Percentiles rank a stretch among this genome's conserved stretches.
Conservation (phyloP, 306 rosid genomes). For the Acmispon strigosus region DNA sequence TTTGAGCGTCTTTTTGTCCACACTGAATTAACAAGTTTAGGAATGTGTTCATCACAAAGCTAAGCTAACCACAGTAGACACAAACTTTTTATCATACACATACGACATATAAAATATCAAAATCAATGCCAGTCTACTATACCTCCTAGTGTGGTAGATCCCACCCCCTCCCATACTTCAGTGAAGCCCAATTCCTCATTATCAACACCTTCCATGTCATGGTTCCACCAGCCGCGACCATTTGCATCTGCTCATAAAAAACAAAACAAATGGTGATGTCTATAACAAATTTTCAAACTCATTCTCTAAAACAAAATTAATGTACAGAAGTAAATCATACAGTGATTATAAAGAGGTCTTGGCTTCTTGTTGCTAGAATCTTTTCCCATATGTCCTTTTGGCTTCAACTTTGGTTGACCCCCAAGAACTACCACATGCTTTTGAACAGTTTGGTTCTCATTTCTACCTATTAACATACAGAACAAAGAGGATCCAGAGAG, state of each 20-base stretch:
- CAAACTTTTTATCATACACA: not conserved
- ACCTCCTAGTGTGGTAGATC: conserved; percentile 84
- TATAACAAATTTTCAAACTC: not conserved
- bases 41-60: not conserved
- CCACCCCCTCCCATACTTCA: conserved; percentile 98
- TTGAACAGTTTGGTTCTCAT: conserved; percentile 27
- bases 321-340: conserved; percentile 36
- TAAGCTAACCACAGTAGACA: not conserved
- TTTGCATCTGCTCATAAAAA: conserved; percentile 52
- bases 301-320: not conserved
- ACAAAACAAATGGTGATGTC: conserved; percentile 1
- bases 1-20: not conserved
- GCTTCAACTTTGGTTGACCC: conserved; percentile 46
- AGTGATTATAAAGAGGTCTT: conserved; percentile 60
- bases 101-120: not conserved
- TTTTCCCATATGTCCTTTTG: conserved; percentile 25
- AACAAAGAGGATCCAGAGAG: conserved; percentile 5
- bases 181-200: conserved; percentile 63
- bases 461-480: conserved; percentile 27
- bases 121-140: conserved; percentile 71
- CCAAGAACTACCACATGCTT: conserved; percentile 59
- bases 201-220: conserved; percentile 84
- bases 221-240: conserved; percentile 95
- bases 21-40: not conserved
- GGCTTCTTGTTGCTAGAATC: conserved; percentile 33